These are phyloP conservation scores for Podospora bellae-mahoneyi DNA, from an alignment of 495 filamentous ascomycete genomes.

Conservation along the genomic window DNA sequence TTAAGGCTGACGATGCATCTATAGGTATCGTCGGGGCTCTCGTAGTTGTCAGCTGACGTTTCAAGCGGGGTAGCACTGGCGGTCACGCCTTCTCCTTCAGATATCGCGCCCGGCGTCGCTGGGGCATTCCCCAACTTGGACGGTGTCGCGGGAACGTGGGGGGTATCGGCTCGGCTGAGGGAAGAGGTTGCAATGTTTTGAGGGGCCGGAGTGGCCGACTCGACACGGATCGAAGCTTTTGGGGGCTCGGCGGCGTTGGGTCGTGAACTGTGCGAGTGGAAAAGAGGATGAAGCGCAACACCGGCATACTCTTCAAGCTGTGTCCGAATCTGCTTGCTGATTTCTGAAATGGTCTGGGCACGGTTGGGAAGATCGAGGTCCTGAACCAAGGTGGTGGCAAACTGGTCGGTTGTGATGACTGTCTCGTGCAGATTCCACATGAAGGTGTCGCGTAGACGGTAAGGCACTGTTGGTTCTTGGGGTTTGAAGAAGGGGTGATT, in stretches of 20 bases:
- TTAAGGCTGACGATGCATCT: conserved; percentile 86
- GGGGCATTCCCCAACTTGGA: conserved; percentile 26
- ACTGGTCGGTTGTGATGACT: conserved; percentile 89
- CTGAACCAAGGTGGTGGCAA: conserved; percentile 83
- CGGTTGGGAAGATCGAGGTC: conserved; percentile 88
- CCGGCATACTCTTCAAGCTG: conserved; percentile 96
- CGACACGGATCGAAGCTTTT: conserved; percentile 31
- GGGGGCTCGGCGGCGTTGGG: conserved; percentile 37
- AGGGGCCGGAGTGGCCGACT: conserved; percentile 42
- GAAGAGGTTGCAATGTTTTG: conserved; percentile 22
- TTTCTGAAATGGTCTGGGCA: conserved; percentile 62
- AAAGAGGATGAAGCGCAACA: conserved; percentile 88
- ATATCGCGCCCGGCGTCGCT: conserved; percentile 21
- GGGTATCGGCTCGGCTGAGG: conserved; percentile 47
- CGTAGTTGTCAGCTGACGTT: conserved; percentile 20
- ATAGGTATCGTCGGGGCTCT: conserved; percentile 85
- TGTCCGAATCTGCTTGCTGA: conserved; percentile 88
- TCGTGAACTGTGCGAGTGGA: conserved; percentile 57
- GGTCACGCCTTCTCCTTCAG: conserved; percentile 27
- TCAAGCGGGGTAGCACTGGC: conserved; percentile 30
- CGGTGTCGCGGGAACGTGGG: conserved; percentile 34
- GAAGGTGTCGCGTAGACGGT: conserved; percentile 87
- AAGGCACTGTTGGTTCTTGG: conserved; percentile 74
- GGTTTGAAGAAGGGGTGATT: conserved; percentile 69
- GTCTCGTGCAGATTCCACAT: conserved; percentile 97